Evolutionary conservation across 148 eudicot species (phyloP).

Genomic region (Cornus kousa): DNA sequence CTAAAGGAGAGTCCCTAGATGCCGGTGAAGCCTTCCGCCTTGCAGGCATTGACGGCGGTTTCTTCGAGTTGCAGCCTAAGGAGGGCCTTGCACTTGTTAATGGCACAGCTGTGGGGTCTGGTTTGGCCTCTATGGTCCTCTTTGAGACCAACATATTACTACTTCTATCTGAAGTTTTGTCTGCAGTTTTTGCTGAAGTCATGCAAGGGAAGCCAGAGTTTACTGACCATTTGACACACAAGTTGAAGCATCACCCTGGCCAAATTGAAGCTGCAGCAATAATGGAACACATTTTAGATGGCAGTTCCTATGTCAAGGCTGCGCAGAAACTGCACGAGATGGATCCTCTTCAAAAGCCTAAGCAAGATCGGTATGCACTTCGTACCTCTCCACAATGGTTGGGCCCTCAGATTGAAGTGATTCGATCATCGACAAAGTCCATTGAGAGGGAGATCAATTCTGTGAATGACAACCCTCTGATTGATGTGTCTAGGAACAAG

Average conservation of each 20-base stretch:
- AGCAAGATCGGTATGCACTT: slow-evolving; percentile 24
- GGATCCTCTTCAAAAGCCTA: slow-evolving; percentile 27
- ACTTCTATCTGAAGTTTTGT: slow-evolving; percentile 21
- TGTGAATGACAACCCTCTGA: slow-evolving; percentile 24
- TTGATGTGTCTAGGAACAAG: slow-evolving; percentile 24
- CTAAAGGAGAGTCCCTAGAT: slow-evolving; percentile 16
- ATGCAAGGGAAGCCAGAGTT: slow-evolving; percentile 24
- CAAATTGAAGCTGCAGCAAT: slow-evolving; percentile 20
- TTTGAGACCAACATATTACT: slow-evolving; percentile 16
- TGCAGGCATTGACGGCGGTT: slow-evolving; percentile 1
- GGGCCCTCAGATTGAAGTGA: slow-evolving; percentile 20
- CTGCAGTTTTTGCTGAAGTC: slow-evolving; percentile 24
- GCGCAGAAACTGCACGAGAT: slow-evolving; percentile 21
- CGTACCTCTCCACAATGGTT: slow-evolving; percentile 23
- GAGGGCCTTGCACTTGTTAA: slow-evolving; percentile 11
- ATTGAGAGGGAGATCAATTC: slow-evolving; percentile 26
- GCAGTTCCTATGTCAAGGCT: slow-evolving; percentile 12
- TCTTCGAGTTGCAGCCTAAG: slow-evolving; percentile 16
- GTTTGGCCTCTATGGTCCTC: slow-evolving; percentile 20
- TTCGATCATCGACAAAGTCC: slow-evolving; percentile 22
- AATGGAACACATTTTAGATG: slow-evolving; percentile 24
- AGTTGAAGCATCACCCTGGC: slow-evolving; percentile 27
- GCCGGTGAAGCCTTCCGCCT: slow-evolving; percentile 14
- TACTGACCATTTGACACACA: slow-evolving; percentile 25
- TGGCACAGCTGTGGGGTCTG: slow-evolving; percentile 17